phyloP scores from a whole-genome alignment of 78 protist genomes.

The Guillardia theta region DNA sequence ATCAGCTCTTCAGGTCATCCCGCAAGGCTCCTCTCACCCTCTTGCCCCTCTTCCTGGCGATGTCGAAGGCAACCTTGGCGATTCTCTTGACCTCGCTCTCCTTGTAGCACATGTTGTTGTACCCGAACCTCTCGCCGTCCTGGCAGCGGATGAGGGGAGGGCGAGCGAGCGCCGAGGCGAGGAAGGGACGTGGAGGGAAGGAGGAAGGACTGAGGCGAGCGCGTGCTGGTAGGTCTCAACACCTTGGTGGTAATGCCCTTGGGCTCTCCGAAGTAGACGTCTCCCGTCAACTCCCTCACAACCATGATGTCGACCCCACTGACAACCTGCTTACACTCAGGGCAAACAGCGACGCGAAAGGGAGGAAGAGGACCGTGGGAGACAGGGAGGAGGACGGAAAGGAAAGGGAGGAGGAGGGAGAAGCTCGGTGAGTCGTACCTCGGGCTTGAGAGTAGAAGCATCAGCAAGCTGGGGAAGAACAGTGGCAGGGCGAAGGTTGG shows the following conservation, averaged over 20 bases:
- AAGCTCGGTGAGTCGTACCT: neutral
- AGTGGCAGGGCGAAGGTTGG: constrained; percentile 19
- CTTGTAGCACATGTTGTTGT: constrained; percentile 42
- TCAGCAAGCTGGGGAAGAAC: constrained; percentile 14
- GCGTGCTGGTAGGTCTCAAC: neutral
- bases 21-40: neutral
- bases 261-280: constrained; percentile 38
- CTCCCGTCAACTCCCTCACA: constrained; percentile 40
- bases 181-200: neutral
- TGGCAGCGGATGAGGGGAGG: neutral
- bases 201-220: neutral
- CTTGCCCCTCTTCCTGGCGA: constrained; percentile 10
- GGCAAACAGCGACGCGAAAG: neutral
- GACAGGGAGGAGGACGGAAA: neutral
- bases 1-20: neutral
- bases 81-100: constrained; percentile 28
- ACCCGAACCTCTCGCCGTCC: constrained; percentile 26
- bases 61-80: constrained; percentile 22
- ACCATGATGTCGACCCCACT: constrained; percentile 38
- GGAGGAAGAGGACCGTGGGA: neutral
- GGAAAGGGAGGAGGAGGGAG: neutral
- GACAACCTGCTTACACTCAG: neutral
- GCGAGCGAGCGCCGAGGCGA: neutral
- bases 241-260: neutral
- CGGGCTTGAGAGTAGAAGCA: neutral